Evolutionary conservation across 192 early-diverging fungal genomes (phyloP).

Genomic region (Mortierella antarctica): DNA sequence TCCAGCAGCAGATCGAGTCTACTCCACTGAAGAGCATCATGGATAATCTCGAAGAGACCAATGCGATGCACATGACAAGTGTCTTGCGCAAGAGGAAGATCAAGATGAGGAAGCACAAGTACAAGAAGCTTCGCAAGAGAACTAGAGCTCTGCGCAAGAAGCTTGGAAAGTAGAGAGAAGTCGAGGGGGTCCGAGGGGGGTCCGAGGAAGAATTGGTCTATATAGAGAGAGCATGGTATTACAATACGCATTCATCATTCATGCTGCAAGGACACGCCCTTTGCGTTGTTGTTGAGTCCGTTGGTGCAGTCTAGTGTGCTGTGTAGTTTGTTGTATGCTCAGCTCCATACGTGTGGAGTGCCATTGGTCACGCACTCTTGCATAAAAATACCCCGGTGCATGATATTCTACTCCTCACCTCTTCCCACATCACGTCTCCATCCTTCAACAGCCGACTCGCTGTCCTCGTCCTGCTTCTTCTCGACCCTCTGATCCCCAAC

Average conservation of each 20-base stretch:
- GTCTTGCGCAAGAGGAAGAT: conserved; percentile 85
- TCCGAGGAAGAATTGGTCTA: background rate
- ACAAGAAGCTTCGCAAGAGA: conserved; percentile 87
- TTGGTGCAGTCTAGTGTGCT: no score
- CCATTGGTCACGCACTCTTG: no score
- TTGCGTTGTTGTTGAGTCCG: no score
- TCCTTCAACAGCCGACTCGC: background rate
- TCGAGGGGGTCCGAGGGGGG: background rate
- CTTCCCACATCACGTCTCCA: background rate
- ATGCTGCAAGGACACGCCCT: no score
- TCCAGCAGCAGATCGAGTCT: background rate
- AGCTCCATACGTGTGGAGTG: no score
- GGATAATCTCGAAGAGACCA: conserved; percentile 28
- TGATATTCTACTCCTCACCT: no score
- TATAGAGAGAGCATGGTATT: background rate
- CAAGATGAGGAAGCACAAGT: conserved; percentile 99
- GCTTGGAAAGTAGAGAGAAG: conserved; percentile 70
- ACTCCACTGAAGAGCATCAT: conserved; percentile 20
- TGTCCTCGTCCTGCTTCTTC: background rate
- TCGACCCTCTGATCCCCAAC: background rate
- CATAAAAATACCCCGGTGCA: no score
- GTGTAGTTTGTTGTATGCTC: no score
- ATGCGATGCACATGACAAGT: conserved; percentile 72
- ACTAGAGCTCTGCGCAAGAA: conserved; percentile 80
- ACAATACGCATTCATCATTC: no score